Evolutionary conservation across 306 rosid species (phyloP), one percentile per base, ranked within the genome.

Genomic region (Citrullus colocynthis): DNA sequence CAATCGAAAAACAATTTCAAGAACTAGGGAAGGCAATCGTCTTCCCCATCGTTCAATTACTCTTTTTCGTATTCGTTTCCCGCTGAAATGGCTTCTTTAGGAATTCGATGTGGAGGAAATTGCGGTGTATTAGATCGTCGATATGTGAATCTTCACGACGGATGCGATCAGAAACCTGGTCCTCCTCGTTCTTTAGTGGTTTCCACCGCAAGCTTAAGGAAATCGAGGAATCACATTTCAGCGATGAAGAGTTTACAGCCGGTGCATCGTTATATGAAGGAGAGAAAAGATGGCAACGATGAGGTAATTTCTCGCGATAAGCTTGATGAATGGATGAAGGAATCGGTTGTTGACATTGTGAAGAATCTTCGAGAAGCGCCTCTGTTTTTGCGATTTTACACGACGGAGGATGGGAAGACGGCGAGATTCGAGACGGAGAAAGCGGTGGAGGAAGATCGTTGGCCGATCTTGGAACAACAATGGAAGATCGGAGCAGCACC

Each of bases 381-480:
- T 37, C 74, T 78, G 74, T 62, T 78, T 8, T 6, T 78, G 9
- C 44, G 71, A 14, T 16, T 61, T 42, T 77, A 59, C 74, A 28
- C 48, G 45, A 5, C 41, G 20, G 17, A 78, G 16, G 64, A 64
- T 44, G 76, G 81, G 2, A 24, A 64, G 18, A 10, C 51, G 65
- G 51, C 81, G 76, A 36, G 64, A 34, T 64, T 55, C 15, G 76
- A 78, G 9, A 78, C 81, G 48, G 81, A 78, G 75, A 78, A 55
- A 56, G 76, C 67, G 42, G 65, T 56, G 72, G 73, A 14, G 76
- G 52, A 78, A 34, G 15, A 78, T 16, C 37, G 74, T 16, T 78
- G 81, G 75, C 20, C 20, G 7, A 21, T 36, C 2, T 14, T 66
- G 66, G 74, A 67, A 16, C 9, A 58, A 0, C 18, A 36, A 17